Percentiles rank a stretch among this genome's conserved stretches.
These are phyloP conservation scores for Mortierella sp. DNA, from an alignment of 371 early-diverging fungal species.

Conservation along the genomic window DNA sequence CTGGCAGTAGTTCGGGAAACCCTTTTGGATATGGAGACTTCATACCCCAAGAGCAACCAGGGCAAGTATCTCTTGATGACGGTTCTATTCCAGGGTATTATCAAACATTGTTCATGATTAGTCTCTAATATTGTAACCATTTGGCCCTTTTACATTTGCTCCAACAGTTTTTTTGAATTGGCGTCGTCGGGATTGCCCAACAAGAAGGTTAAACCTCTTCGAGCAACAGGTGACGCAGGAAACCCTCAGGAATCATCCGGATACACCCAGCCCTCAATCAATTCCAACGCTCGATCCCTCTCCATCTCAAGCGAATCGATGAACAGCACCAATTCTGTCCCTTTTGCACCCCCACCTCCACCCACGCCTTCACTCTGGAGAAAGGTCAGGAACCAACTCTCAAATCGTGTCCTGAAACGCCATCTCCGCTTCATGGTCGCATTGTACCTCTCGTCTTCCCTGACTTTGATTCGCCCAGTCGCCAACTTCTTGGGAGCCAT, in stretches of 20 bases:
- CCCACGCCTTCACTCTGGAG: conserved; percentile 45
- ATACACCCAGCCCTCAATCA: not conserved
- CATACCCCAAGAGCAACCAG: not conserved
- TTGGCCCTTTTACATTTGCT: no score
- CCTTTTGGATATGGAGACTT: not conserved
- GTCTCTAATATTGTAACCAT: no score
- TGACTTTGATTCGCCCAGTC: conserved; percentile 62
- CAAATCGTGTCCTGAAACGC: conserved; percentile 66
- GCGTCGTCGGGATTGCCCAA: not conserved
- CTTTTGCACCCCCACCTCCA: conserved; percentile 45
- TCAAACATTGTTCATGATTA: no score
- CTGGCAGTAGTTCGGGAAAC: not conserved
- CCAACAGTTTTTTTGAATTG: not conserved
- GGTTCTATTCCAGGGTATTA: not conserved
- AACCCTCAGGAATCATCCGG: not conserved
- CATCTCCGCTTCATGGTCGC: conserved; percentile 69
- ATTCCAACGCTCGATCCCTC: not conserved
- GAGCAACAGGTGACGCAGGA: not conserved
- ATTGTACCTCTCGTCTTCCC: conserved; percentile 60
- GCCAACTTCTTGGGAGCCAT: conserved; percentile 58
- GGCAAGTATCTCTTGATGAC: not conserved
- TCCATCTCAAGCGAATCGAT: conserved; percentile 36
- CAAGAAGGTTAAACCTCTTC: not conserved
- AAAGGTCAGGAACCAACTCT: conserved; percentile 52
- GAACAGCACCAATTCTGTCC: conserved; percentile 50